phyloP scores from a whole-genome alignment of 257 asterid genomes.

The Solanum chmielewskii region DNA sequence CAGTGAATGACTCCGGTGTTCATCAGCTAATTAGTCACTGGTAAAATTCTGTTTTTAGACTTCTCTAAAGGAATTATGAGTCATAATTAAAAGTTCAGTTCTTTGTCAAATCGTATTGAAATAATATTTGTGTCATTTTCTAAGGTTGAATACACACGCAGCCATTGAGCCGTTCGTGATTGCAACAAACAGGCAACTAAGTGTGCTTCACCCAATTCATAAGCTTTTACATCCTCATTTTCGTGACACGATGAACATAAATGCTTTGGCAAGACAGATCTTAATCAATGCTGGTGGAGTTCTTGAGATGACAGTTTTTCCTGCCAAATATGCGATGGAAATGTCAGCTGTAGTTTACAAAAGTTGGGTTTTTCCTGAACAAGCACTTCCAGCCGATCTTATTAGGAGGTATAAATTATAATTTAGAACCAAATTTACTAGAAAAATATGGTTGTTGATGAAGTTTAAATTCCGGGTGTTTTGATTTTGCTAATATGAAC shows the following conservation, averaged over 20 bases:
- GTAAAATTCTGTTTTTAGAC: conserved; percentile 16
- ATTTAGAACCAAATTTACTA: background rate
- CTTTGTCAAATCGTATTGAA: background rate
- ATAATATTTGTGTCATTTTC: background rate
- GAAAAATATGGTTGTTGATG: background rate
- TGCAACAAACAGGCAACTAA: conserved; percentile 65
- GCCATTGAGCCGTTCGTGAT: conserved; percentile 70
- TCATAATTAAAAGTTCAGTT: background rate
- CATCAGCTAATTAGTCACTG: conserved; percentile 79
- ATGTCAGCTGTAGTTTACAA: background rate
- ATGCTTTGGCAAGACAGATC: conserved; percentile 46
- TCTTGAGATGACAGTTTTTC: background rate
- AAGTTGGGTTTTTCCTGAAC: background rate
- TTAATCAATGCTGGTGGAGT: background rate
- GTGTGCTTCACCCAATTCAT: conserved; percentile 73
- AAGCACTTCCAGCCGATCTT: background rate
- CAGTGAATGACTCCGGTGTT: conserved; percentile 61
- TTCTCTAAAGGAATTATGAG: background rate
- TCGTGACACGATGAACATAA: conserved; percentile 66
- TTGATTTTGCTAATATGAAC: background rate
- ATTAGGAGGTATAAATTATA: background rate
- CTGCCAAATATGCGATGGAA: background rate
- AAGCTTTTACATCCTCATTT: conserved; percentile 78
- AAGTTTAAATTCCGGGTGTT: background rate
- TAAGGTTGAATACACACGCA: conserved; percentile 73